Base-by-base conservation (phyloP, 306 rosid genomes). In the Cucumis melo region DNA sequence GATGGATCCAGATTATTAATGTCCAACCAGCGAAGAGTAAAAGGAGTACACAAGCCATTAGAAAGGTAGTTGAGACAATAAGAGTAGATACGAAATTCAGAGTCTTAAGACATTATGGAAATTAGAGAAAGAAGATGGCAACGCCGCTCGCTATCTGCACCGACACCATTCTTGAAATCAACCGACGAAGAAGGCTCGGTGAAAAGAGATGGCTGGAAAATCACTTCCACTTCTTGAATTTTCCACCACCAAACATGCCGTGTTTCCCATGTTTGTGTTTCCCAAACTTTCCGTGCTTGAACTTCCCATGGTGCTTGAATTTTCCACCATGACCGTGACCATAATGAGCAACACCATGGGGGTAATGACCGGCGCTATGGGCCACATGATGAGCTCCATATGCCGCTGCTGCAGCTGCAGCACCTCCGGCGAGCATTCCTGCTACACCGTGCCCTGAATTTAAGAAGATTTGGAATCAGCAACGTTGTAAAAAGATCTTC, bases 381-480 rank as follows among this genome's bases (percentile, higher is more conserved):
- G 51, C 63, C 19, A 83, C 9, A 0, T 83, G 71, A 66, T 89
- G 93, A 58, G 88, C 87, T 1, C 97, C 98, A 7, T 74, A 87
- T 29, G 98, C 91, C 44, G 96, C 96, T 0, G 93, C 96, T 0
- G 92, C 94, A 6, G 93, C 98, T 0, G 88, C 97, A 7, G 96
- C 97, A 75, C 98, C 98, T 6, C 95, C 96, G 0, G 96, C 92
- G 19, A 94, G 77, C 78, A 94, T 0, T 75, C 77, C 77, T 27
- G 90, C 96, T 29, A 82, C 39, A 10, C 96, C 84, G 3, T 84
- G 89, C 10, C 93, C 99, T 86, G 83, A 60, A 76, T 72, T 72
- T 50, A 48, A 48, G 44, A 71, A 48, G 27, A 29, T 16, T 68
- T 23, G 56, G 74, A 44, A 27, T 72, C 42, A 75, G 39, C 21